phyloP scores from a whole-genome alignment of 495 filamentous ascomycete species.

The Pseudevernia furfuracea region DNA sequence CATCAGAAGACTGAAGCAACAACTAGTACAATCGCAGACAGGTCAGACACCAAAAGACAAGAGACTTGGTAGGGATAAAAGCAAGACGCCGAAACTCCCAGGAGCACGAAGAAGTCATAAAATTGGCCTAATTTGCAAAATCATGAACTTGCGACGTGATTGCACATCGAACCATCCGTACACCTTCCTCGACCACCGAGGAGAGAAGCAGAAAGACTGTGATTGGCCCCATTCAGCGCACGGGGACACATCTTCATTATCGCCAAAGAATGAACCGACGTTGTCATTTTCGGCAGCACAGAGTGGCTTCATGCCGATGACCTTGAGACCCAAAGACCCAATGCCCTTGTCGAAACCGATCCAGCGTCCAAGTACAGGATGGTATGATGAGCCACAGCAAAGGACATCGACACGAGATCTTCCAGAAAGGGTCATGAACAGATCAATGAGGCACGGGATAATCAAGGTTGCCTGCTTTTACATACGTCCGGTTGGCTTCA shows the following conservation, averaged over 20 bases:
- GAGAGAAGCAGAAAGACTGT: constrained; percentile 1
- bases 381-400: not conserved
- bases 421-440: not conserved
- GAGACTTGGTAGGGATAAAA: not conserved
- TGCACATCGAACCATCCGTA: not conserved
- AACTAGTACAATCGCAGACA: not conserved
- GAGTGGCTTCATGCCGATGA: not conserved
- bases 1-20: not conserved
- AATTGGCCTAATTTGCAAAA: not conserved
- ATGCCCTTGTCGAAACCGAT: not conserved
- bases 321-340: not conserved
- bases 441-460: not conserved
- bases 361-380: not conserved
- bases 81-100: not conserved
- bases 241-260: not conserved
- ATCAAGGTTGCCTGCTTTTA: not conserved
- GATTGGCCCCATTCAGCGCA: not conserved
- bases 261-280: not conserved
- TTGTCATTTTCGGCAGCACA: not conserved
- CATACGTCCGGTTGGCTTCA: not conserved
- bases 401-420: not conserved
- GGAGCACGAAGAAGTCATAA: not conserved
- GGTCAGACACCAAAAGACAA: not conserved
- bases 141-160: not conserved
- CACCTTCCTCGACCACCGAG: not conserved